Conservation (phyloP, 2,329 filamentous ascomycete species). For the Beauveria brongniartii region DNA sequence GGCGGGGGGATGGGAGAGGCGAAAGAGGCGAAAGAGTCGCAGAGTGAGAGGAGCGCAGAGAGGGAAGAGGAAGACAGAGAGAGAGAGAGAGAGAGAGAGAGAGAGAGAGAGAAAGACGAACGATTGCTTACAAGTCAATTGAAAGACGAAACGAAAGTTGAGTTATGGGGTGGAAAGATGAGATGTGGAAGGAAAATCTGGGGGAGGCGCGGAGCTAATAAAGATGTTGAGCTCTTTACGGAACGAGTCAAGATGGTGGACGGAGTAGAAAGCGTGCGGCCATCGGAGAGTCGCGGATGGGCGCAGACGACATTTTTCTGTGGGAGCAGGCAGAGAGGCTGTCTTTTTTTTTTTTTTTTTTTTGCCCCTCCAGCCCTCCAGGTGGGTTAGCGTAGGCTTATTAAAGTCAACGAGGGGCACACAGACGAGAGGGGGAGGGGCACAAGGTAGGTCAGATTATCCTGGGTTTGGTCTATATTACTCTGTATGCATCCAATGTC, state of each 20-base stretch:
- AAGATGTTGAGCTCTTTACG: not conserved
- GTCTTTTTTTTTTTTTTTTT: constrained; percentile 3
- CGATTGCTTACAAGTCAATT: not conserved
- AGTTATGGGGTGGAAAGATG: not conserved
- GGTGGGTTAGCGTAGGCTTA: not conserved
- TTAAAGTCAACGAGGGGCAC: not conserved
- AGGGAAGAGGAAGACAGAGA: not conserved
- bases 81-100: not conserved
- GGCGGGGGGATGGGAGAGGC: too few relatives aligned
- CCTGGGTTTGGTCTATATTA: too few relatives aligned
- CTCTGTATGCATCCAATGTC: too few relatives aligned
- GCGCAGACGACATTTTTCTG: constrained; percentile 3
- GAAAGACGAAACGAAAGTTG: not conserved
- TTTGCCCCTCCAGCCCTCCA: not conserved
- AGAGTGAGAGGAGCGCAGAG: not conserved
- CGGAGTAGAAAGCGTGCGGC: constrained; percentile 4
- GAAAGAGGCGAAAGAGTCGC: too few relatives aligned
- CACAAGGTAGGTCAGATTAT: not conserved
- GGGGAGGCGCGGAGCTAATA: constrained; percentile 2
- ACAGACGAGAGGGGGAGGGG: not conserved
- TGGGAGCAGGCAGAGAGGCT: not conserved
- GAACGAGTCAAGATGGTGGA: constrained; percentile 6
- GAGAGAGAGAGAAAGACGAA: too few relatives aligned
- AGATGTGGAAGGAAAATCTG: not conserved
- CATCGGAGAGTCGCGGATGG: constrained; percentile 6